A percentile compares a stretch with the other conserved stretches of the same genome.
These are phyloP conservation scores for Phytophthora pini DNA, from an alignment of 352 stramenopile genomes.

Conservation along the genomic window DNA sequence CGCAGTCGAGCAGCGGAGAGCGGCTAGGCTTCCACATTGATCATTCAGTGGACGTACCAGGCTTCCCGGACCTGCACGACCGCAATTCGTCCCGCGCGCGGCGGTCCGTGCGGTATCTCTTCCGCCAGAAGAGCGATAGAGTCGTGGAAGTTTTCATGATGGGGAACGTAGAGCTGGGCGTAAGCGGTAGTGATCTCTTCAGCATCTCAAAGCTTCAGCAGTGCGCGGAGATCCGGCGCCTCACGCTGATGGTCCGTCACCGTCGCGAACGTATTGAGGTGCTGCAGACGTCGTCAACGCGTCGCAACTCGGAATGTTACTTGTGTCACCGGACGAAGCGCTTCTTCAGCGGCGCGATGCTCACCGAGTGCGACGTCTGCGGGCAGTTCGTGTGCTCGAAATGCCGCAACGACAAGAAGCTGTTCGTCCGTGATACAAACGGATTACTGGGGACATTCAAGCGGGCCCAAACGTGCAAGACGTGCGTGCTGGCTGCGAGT, in stretches of 20 bases:
- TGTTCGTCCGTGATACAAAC: constrained; percentile 40
- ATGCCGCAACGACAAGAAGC: constrained; percentile 51
- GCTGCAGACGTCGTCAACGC: constrained; percentile 12
- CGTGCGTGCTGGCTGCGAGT: constrained; percentile 42
- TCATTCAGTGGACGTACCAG: constrained; percentile 41
- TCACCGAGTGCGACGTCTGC: constrained; percentile 49
- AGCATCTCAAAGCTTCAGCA: constrained; percentile 34
- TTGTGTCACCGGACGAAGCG: constrained; percentile 42
- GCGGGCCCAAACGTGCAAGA: constrained; percentile 44
- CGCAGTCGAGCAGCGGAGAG: constrained; percentile 38
- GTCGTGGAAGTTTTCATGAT: constrained; percentile 38
- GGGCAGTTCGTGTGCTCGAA: constrained; percentile 55
- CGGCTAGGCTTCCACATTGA: constrained; percentile 49
- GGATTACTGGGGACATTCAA: constrained; percentile 34
- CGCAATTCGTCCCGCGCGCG: constrained; percentile 17
- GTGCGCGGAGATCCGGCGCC: constrained; percentile 41
- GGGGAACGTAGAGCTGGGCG: constrained; percentile 28
- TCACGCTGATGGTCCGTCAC: constrained; percentile 43
- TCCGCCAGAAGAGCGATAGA: constrained; percentile 40
- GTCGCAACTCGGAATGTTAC: constrained; percentile 26
- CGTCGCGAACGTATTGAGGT: constrained; percentile 39
- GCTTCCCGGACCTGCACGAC: constrained; percentile 38
- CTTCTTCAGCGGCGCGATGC: constrained; percentile 41
- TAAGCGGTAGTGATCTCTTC: constrained; percentile 24
- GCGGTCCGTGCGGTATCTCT: constrained; percentile 43